These are phyloP conservation scores for Wallacemonas collosoma DNA, from an alignment of 208 protist species.

Conservation along the genomic window DNA sequence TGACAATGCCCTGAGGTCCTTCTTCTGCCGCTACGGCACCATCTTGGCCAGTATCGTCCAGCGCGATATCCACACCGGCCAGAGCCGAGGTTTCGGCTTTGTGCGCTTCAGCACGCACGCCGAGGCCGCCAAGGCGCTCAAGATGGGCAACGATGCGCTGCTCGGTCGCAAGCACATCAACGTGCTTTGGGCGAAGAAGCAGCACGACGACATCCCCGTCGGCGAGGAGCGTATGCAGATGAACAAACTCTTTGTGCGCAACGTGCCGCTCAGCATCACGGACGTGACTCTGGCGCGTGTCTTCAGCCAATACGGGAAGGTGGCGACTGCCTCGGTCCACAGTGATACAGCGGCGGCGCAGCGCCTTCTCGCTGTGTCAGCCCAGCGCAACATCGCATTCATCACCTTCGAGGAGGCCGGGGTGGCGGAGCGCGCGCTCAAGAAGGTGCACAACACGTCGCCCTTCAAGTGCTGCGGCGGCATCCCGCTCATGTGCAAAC, in stretches of 20 bases:
- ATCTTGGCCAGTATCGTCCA: constrained; percentile 50
- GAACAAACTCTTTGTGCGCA: constrained; percentile 61
- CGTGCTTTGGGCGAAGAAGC: constrained; percentile 38
- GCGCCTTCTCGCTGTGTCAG: background rate
- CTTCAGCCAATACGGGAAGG: constrained; percentile 25
- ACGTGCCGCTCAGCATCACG: constrained; percentile 41
- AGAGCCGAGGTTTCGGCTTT: constrained; percentile 45
- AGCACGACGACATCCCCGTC: constrained; percentile 39
- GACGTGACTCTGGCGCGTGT: constrained; percentile 17
- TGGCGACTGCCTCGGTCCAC: constrained; percentile 34
- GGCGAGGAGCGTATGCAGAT: constrained; percentile 29
- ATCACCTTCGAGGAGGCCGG: constrained; percentile 42
- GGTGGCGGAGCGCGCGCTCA: constrained; percentile 34
- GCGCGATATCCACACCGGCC: constrained; percentile 51
- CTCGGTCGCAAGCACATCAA: constrained; percentile 25
- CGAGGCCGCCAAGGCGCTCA: constrained; percentile 29
- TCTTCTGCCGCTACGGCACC: constrained; percentile 36
- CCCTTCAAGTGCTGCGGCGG: constrained; percentile 41
- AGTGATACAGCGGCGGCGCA: constrained; percentile 24
- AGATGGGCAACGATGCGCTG: constrained; percentile 13
- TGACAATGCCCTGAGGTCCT: constrained; percentile 27
- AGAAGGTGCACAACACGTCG: constrained; percentile 42
- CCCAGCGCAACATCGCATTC: constrained; percentile 47
- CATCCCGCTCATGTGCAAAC: constrained; percentile 53
- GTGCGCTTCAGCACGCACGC: constrained; percentile 34